These are phyloP conservation scores for Hypsizygus marmoreus DNA, from an alignment of 768 basidiomycete genomes.

Conservation along the genomic window DNA sequence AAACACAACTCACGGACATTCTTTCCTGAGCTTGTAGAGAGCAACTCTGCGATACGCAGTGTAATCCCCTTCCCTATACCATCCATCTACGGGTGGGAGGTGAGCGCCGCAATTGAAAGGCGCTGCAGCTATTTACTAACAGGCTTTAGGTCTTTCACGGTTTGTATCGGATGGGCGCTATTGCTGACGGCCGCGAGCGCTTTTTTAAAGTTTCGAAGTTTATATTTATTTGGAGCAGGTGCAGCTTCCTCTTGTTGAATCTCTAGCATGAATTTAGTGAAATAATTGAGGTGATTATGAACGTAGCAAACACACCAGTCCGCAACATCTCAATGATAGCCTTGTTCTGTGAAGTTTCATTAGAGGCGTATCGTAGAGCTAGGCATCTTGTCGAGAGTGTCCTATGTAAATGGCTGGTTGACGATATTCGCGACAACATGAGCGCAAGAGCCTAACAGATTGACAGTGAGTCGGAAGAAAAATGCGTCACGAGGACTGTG, in stretches of 20 bases:
- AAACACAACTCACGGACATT: constrained; percentile 31
- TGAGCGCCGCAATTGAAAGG: no score
- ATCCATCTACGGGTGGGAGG: constrained; percentile 27
- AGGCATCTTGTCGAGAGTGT: constrained; percentile 4
- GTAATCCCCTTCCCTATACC: constrained; percentile 36
- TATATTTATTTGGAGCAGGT: constrained; percentile 42
- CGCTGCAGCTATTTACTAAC: not conserved
- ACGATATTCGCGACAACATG: constrained; percentile 9
- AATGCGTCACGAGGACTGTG: constrained; percentile 3
- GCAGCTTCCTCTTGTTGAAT: constrained; percentile 44
- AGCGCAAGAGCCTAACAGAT: not conserved
- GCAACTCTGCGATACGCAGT: constrained; percentile 39
- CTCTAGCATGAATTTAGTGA: constrained; percentile 29
- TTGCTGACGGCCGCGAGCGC: constrained; percentile 46
- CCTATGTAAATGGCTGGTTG: constrained; percentile 12
- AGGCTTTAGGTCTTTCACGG: constrained; percentile 48
- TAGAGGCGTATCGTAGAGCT: constrained; percentile 6
- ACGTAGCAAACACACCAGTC: constrained; percentile 39
- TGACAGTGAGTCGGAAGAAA: not conserved
- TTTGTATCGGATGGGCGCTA: constrained; percentile 43
- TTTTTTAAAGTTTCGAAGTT: constrained; percentile 49
- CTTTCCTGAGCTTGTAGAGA: constrained; percentile 26
- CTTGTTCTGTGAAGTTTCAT: constrained; percentile 19
- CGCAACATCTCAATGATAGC: constrained; percentile 38
- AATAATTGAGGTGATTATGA: not conserved